phyloP scores from a whole-genome alignment of 257 asterid genomes.

The Gentiana macrophylla region DNA sequence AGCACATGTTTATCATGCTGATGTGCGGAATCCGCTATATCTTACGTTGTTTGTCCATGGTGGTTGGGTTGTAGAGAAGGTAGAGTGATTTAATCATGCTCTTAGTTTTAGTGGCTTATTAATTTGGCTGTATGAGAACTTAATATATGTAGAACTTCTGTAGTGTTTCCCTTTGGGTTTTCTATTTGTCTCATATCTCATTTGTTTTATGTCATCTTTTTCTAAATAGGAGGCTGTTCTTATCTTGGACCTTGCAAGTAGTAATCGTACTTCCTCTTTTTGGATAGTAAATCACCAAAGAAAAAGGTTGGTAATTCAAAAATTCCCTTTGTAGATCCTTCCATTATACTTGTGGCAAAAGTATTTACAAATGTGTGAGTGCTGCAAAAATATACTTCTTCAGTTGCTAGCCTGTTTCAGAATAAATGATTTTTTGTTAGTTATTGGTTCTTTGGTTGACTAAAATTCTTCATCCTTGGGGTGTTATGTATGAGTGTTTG shows the following conservation, averaged over 20 bases:
- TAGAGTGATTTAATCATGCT: slow-evolving; percentile 19
- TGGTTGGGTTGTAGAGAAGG: slow-evolving; percentile 98
- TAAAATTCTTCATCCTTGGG: too few relatives aligned
- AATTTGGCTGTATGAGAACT: slow-evolving; percentile 4
- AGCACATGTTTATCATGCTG: slow-evolving; percentile 78
- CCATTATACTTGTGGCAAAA: not conserved
- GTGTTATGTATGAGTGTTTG: too few relatives aligned
- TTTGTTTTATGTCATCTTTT: slow-evolving; percentile 5
- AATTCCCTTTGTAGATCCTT: not conserved
- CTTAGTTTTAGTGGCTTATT: slow-evolving; percentile 6
- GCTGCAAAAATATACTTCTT: too few relatives aligned
- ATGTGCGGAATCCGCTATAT: slow-evolving; percentile 74
- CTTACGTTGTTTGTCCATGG: slow-evolving; percentile 59
- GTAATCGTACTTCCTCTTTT: slow-evolving; percentile 79
- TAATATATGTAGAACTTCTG: slow-evolving; percentile 3
- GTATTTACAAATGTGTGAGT: too few relatives aligned
- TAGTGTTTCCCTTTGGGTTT: not conserved
- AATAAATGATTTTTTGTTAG: too few relatives aligned
- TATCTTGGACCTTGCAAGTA: slow-evolving; percentile 68
- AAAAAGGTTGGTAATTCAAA: slow-evolving; percentile 44
- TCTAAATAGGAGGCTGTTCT: slow-evolving; percentile 61
- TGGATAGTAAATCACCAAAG: slow-evolving; percentile 82
- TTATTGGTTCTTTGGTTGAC: too few relatives aligned
- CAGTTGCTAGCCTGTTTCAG: too few relatives aligned
- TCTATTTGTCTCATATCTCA: not conserved